Evolutionary conservation across 2,329 filamentous ascomycete species (phyloP), one percentile per base, ranked within the genome.

Genomic region (Cladorrhinum sp.): DNA sequence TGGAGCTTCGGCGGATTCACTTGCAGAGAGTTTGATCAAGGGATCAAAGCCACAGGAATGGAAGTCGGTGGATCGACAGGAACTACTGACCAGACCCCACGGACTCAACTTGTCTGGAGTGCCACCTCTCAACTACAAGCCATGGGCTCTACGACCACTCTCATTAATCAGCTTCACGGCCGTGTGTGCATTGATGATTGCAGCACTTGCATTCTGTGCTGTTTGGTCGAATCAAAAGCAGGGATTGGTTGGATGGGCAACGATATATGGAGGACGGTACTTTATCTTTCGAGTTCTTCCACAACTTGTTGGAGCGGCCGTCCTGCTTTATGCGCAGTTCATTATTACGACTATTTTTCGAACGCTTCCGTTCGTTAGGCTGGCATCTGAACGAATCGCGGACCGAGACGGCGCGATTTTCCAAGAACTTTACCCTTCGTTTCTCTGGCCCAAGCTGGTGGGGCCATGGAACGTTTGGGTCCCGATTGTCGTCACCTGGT

Each of bases 211-310:
- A 24, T 88, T 93, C 71, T 86, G 85, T 65, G 90, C 89, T 60
- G 76, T 89, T 36, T 92, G 85, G 76, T 91, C 89, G 10, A 74
- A 80, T 39, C 73, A 75, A 4, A 80, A 87, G 65, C 73, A 80
- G 9, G 91, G 91, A 0, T 76, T 97, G 12, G 86, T 84, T 70
- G 75, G 81, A 2, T 96, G 93, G 72, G 82, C 81, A 51, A 79
- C 76, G 28, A 88, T 92, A 60, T 89, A 90, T 63, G 88, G 88
- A 55, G 82, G 81, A 8, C 82, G 87, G 65, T 96, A 96, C 74
- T 96, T 97, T 72, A 75, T 96, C 52, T 95, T 96, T 73, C 85
- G 92, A 63, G 91, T 96, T 65, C 77, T 97, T 1, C 93, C 94
- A 1, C 91, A 92, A 60, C 77, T 96, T 0, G 71, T 96, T 14